Percentiles rank a stretch among this genome's conserved stretches.
These are phyloP conservation scores for Russula griseocarnosa DNA, from an alignment of 768 basidiomycete species.

Conservation along the genomic window DNA sequence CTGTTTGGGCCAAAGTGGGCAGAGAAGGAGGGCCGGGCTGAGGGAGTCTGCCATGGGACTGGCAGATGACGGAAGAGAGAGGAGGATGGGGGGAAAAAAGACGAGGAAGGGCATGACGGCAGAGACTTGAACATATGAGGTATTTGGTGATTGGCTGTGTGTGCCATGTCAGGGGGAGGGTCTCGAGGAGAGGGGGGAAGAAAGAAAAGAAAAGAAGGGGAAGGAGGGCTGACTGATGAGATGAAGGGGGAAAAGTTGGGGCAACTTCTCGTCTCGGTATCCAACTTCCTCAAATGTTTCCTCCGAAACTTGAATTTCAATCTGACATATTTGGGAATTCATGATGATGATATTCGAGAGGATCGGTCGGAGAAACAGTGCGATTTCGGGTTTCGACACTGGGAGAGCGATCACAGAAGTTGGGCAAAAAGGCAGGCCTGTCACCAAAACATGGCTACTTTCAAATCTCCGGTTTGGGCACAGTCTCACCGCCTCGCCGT, in stretches of 20 bases:
- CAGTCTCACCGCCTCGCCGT: neutral
- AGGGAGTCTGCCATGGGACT: slow-evolving; percentile 13
- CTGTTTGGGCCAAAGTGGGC: neutral
- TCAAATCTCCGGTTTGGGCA: slow-evolving; percentile 22
- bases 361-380: slow-evolving; percentile 12
- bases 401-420: slow-evolving; percentile 22
- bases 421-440: slow-evolving; percentile 4
- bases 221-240: neutral
- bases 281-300: slow-evolving; percentile 17
- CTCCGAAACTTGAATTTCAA: slow-evolving; percentile 13
- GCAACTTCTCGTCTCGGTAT: slow-evolving; percentile 6
- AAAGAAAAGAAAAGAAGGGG: neutral
- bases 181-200: neutral
- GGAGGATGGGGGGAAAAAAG: neutral
- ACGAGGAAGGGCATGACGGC: neutral
- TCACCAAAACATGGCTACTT: slow-evolving; percentile 20
- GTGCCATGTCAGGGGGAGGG: slow-evolving; percentile 12
- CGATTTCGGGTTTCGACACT: slow-evolving; percentile 13
- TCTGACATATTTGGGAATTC: neutral
- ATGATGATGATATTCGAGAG: neutral
- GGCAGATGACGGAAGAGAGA: neutral
- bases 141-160: slow-evolving; percentile 21
- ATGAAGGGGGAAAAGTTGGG: slow-evolving; percentile 6
- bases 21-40: slow-evolving; percentile 13
- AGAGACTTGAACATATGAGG: slow-evolving; percentile 19